Conservation (phyloP, 305 asterid species). For the Plantago rigida region DNA sequence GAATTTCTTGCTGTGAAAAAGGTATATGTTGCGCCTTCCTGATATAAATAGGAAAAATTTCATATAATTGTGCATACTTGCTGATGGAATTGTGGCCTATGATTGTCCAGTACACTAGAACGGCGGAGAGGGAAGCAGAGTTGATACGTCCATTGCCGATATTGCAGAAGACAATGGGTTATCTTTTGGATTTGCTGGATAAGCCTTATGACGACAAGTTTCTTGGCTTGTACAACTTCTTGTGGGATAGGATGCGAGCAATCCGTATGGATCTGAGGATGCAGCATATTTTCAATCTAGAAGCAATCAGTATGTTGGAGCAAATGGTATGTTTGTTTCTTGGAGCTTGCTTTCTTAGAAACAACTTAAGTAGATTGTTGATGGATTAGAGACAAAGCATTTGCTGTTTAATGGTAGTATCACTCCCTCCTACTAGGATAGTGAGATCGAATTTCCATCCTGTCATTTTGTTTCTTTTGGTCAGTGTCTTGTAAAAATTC, state of each 20-base stretch:
- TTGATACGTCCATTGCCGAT: conserved; percentile 92
- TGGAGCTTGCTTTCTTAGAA: conserved; percentile 14
- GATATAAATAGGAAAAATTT: background rate
- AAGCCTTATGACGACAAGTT: conserved; percentile 70
- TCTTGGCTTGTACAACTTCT: conserved; percentile 85
- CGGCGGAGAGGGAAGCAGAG: conserved; percentile 94
- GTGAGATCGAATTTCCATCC: background rate
- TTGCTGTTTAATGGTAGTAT: background rate
- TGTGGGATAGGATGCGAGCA: conserved; percentile 99
- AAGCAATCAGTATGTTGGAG: conserved; percentile 90
- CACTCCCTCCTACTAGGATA: background rate
- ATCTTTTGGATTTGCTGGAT: conserved; percentile 74
- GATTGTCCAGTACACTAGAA: conserved; percentile 79
- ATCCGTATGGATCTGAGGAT: conserved; percentile 98
- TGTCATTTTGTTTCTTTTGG: too few relatives aligned
- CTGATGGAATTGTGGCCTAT: conserved; percentile 25
- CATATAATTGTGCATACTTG: conserved; percentile 11
- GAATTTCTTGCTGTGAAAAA: conserved; percentile 82
- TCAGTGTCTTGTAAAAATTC: too few relatives aligned
- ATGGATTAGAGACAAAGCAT: background rate
- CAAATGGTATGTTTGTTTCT: conserved; percentile 63
- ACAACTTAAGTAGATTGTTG: background rate
- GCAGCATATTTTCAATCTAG: conserved; percentile 87
- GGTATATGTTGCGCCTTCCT: conserved; percentile 35
- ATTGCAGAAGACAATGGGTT: conserved; percentile 74